Evolutionary conservation across 345 rosid species (phyloP).

Genomic region (Eucalyptus polybractea): DNA sequence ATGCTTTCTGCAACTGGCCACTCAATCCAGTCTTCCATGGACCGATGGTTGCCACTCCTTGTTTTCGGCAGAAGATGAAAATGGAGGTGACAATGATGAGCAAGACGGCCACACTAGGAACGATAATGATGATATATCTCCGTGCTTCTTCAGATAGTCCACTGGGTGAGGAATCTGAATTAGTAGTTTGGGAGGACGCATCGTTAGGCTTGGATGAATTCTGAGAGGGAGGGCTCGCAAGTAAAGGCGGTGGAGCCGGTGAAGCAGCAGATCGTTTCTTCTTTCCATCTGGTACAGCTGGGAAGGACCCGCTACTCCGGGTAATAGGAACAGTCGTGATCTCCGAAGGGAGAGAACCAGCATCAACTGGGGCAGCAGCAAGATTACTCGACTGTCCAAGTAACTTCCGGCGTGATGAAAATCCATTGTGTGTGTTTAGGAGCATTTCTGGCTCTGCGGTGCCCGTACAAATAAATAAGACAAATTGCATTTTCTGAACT

Average conservation of each 20-base stretch:
- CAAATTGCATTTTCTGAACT: not conserved
- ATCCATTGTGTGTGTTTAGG: conserved; percentile 15
- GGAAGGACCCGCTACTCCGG: conserved; percentile 77
- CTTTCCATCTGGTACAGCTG: conserved; percentile 50
- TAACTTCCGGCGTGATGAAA: conserved; percentile 46
- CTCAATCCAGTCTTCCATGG: conserved; percentile 98
- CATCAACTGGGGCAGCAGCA: conserved; percentile 30
- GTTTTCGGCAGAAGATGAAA: conserved; percentile 26
- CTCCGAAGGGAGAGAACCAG: conserved; percentile 10
- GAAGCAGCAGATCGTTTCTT: conserved; percentile 11
- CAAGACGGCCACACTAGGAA: conserved; percentile 10
- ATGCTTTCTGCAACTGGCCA: conserved; percentile 92
- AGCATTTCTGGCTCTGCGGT: conserved; percentile 4
- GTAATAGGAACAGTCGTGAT: conserved; percentile 32
- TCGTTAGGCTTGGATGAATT: not conserved
- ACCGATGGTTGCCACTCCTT: conserved; percentile 42
- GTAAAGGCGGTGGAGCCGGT: conserved; percentile 1
- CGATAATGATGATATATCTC: conserved; percentile 6
- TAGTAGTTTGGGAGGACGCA: not conserved
- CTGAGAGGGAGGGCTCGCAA: not conserved
- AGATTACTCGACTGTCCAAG: conserved; percentile 59
- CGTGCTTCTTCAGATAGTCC: not conserved
- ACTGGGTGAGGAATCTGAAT: not conserved
- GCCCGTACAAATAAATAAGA: conserved; percentile 1
- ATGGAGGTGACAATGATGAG: conserved; percentile 12